phyloP scores from a whole-genome alignment of 805 yeast species.

The Candida alai region DNA sequence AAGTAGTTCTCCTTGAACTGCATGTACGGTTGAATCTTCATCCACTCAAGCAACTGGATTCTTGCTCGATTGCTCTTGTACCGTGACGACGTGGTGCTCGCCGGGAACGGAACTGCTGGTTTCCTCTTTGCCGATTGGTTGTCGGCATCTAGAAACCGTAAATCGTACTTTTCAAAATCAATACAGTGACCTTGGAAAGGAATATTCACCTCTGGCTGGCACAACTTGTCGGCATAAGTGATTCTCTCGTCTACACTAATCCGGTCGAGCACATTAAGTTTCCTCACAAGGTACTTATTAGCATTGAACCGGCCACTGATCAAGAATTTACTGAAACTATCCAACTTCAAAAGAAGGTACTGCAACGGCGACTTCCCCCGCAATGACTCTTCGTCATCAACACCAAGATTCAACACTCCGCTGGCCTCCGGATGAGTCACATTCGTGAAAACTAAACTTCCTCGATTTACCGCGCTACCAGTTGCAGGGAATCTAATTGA shows the following conservation, averaged over 20 bases:
- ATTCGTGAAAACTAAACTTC: slow-evolving; percentile 18
- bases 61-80: slow-evolving; percentile 18
- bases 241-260: slow-evolving; percentile 8
- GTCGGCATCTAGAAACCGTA: slow-evolving; percentile 24
- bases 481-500: neutral
- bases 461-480: slow-evolving; percentile 1
- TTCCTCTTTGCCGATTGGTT: too few relatives aligned
- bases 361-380: slow-evolving; percentile 1
- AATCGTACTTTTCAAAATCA: slow-evolving; percentile 35
- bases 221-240: slow-evolving; percentile 2
- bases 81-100: slow-evolving; percentile 2
- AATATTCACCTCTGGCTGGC: slow-evolving; percentile 6
- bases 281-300: slow-evolving; percentile 8
- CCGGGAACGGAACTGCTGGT: slow-evolving; percentile 5
- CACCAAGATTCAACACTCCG: slow-evolving; percentile 16
- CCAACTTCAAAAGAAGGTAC: slow-evolving; percentile 8
- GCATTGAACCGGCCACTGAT: slow-evolving; percentile 11
- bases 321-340: slow-evolving; percentile 11
- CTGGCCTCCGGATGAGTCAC: slow-evolving; percentile 17
- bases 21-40: slow-evolving; percentile 32
- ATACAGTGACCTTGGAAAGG: slow-evolving; percentile 25
- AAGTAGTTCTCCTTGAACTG: slow-evolving; percentile 22
- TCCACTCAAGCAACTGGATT: slow-evolving; percentile 35
- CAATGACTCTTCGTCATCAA: neutral
- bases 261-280: slow-evolving; percentile 14